Conservation (phyloP, 2,329 filamentous ascomycete species). For the Hymenoscyphus occultus region DNA sequence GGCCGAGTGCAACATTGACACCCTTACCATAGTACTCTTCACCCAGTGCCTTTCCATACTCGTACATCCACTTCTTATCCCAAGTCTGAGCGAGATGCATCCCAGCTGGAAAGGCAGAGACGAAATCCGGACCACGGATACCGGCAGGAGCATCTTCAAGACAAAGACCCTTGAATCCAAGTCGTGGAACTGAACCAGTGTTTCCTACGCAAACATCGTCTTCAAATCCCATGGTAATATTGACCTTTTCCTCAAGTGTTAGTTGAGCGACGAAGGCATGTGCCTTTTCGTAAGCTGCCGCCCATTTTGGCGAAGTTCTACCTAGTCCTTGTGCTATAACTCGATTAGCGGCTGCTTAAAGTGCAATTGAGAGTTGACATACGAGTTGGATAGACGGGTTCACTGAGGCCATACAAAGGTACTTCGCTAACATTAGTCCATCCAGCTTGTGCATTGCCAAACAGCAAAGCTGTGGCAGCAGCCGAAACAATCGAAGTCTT, state of each 20-base stretch:
- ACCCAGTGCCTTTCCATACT: constrained; percentile 11
- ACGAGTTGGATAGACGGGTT: constrained; percentile 12
- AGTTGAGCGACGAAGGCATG: constrained; percentile 39
- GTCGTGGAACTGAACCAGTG: constrained; percentile 21
- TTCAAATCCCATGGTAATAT: constrained; percentile 26
- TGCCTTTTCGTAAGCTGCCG: constrained; percentile 37
- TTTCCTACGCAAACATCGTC: constrained; percentile 7
- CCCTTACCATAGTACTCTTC: constrained; percentile 14
- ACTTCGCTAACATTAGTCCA: constrained; percentile 20
- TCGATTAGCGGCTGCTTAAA: not conserved
- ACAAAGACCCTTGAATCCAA: constrained; percentile 27
- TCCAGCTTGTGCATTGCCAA: constrained; percentile 7
- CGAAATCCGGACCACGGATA: constrained; percentile 48
- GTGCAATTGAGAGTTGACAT: not conserved
- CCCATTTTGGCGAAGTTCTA: constrained; percentile 11
- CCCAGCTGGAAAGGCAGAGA: constrained; percentile 60
- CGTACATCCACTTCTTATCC: constrained; percentile 8
- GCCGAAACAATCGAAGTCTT: not conserved
- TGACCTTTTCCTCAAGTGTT: constrained; percentile 42
- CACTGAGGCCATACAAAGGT: constrained; percentile 18
- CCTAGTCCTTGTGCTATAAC: constrained; percentile 7
- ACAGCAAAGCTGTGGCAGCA: constrained; percentile 7
- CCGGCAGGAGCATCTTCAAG: constrained; percentile 16
- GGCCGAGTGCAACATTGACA: constrained; percentile 10
- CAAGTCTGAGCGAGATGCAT: constrained; percentile 7